Percentiles rank a stretch among this genome's conserved stretches.
These are phyloP conservation scores for Puccinia triticina DNA, from an alignment of 1,284 basidiomycete species.

Conservation along the genomic window DNA sequence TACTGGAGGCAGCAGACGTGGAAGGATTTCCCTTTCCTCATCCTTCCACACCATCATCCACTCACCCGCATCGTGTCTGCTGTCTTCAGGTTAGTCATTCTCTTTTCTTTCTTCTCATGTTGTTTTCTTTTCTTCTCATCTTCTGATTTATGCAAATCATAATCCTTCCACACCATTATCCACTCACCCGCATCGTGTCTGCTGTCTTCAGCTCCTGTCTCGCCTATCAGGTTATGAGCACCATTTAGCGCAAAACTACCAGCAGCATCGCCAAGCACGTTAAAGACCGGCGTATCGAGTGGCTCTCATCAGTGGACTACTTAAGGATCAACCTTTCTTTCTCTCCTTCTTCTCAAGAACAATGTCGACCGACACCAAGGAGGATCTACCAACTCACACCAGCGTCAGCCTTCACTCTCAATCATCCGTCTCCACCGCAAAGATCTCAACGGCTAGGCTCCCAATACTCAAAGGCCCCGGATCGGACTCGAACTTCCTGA, in stretches of 20 bases:
- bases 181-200: constrained; percentile 1
- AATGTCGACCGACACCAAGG: neutral
- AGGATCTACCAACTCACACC: neutral
- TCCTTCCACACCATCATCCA: constrained; percentile 18
- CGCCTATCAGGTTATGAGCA: constrained; percentile 13
- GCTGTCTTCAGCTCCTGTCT: neutral
- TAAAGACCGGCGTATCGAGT: neutral
- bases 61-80: neutral
- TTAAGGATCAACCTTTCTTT: neutral
- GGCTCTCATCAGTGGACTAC: neutral
- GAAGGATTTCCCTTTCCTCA: constrained; percentile 18
- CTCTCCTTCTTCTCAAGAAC: neutral
- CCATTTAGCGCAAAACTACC: neutral
- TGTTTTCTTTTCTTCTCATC: neutral
- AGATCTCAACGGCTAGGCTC: neutral
- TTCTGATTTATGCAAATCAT: neutral
- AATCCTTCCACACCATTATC: constrained; percentile 9
- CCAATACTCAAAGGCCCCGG: neutral
- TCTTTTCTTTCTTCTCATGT: neutral
- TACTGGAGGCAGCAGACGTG: constrained; percentile 19
- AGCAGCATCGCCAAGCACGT: neutral
- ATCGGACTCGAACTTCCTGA: constrained; percentile 3
- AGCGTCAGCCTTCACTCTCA: neutral
- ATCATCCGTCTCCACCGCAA: neutral
- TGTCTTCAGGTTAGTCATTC: neutral